phyloP scores from a whole-genome alignment of 306 rosid genomes.

The Dryas drummondii region DNA sequence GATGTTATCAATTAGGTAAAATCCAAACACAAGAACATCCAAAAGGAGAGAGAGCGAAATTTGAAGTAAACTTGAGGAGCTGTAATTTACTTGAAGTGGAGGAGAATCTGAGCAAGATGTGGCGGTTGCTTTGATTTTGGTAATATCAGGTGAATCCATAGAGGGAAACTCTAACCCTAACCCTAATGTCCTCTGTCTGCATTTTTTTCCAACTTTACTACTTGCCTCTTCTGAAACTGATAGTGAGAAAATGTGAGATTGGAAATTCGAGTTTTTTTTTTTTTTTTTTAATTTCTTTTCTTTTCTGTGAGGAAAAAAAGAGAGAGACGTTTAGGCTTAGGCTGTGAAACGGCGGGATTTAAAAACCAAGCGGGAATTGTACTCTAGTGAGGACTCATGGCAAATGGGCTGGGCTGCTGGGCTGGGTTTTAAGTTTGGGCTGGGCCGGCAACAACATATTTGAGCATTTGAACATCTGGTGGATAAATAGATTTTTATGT shows the following conservation, averaged over 20 bases:
- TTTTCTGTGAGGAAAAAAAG: neutral
- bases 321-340: neutral
- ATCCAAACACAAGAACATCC: neutral
- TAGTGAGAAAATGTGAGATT: slow-evolving; percentile 1
- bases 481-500: too few species aligned
- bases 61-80: neutral
- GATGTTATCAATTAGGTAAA: neutral
- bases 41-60: neutral
- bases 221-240: slow-evolving; percentile 26
- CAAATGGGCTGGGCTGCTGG: slow-evolving; percentile 4
- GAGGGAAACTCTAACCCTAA: slow-evolving; percentile 28
- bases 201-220: slow-evolving; percentile 19
- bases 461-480: neutral
- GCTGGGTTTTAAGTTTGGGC: neutral
- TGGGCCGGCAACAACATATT: neutral
- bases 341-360: slow-evolving; percentile 45
- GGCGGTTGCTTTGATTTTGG: slow-evolving; percentile 26
- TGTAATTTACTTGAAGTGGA: slow-evolving; percentile 41
- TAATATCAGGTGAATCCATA: slow-evolving; percentile 54
- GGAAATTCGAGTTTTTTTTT: slow-evolving; percentile 1
- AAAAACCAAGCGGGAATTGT: slow-evolving; percentile 56
- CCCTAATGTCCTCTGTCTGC: slow-evolving; percentile 29
- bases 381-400: neutral
- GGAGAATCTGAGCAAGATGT: slow-evolving; percentile 36
- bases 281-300: neutral